Percentiles rank a stretch among this genome's conserved stretches.
Evolutionary conservation across 2,329 filamentous ascomycete species (phyloP).

Genomic region (Monilinia fructicola): DNA sequence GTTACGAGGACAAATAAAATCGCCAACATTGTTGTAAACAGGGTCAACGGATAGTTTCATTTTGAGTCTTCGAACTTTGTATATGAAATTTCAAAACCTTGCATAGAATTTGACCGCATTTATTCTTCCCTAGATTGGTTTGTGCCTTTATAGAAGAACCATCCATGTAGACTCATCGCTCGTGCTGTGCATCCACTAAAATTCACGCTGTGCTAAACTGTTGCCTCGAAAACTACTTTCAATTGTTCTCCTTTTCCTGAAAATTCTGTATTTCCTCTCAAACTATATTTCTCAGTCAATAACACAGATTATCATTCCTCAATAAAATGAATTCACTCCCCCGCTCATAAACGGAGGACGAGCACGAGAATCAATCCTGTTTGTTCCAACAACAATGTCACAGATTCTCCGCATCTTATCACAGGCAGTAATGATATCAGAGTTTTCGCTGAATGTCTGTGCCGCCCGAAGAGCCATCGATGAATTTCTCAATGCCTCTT

Average conservation of each 20-base stretch:
- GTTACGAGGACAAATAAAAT: neutral
- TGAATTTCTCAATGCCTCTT: neutral
- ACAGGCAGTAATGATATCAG: neutral
- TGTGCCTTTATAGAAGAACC: no score
- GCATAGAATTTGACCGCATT: neutral
- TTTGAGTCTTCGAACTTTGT: neutral
- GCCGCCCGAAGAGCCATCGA: neutral
- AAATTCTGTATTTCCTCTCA: no score
- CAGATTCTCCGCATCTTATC: neutral
- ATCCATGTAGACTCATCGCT: no score
- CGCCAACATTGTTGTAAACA: neutral
- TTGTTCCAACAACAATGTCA: neutral
- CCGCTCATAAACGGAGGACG: neutral
- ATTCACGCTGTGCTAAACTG: fast-evolving
- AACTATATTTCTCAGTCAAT: neutral
- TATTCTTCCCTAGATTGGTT: neutral
- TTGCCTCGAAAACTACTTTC: neutral
- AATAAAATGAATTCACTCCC: neutral
- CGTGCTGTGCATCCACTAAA: neutral
- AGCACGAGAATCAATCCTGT: neutral
- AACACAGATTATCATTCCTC: neutral
- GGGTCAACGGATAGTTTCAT: no score
- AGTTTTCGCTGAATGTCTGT: neutral
- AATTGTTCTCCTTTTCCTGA: neutral
- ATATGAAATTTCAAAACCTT: neutral